A percentile compares a stretch with the other conserved stretches of the same genome.
Evolutionary conservation across 2,329 filamentous ascomycete genomes (phyloP).

Genomic region (Emericellopsis cladophorae): DNA sequence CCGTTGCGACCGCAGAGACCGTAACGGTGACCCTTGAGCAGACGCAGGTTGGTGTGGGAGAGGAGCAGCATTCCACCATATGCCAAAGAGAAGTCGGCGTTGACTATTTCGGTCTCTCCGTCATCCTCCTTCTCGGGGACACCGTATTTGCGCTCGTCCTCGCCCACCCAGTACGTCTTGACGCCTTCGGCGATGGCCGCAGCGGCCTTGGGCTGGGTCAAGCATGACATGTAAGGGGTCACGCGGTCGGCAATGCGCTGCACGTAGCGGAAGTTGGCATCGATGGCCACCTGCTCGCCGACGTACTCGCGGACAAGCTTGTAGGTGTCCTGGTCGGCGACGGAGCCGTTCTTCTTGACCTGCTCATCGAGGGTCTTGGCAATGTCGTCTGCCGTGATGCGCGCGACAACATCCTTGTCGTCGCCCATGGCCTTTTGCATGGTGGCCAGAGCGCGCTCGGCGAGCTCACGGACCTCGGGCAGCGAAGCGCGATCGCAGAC

Average conservation of each 20-base stretch:
- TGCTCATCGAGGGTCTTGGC: constrained; percentile 61
- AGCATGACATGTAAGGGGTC: constrained; percentile 59
- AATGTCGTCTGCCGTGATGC: constrained; percentile 61
- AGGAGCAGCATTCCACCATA: constrained; percentile 96
- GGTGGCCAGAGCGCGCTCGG: constrained; percentile 66
- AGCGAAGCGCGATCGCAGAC: constrained; percentile 82
- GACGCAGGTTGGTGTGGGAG: constrained; percentile 86
- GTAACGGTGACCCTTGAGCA: constrained; percentile 94
- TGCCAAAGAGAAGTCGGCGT: constrained; percentile 91
- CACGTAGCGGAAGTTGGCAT: constrained; percentile 72
- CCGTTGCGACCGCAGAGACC: constrained; percentile 95
- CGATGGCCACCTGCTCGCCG: constrained; percentile 72
- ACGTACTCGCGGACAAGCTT: constrained; percentile 61
- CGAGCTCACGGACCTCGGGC: constrained; percentile 87
- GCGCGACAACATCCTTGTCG: constrained; percentile 52
- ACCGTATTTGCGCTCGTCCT: constrained; percentile 80
- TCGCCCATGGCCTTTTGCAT: constrained; percentile 89
- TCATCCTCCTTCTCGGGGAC: constrained; percentile 78
- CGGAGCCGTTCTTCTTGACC: constrained; percentile 55
- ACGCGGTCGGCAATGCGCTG: constrained; percentile 58
- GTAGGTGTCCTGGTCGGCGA: constrained; percentile 53
- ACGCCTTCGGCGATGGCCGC: constrained; percentile 59
- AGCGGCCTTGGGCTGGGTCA: constrained; percentile 49
- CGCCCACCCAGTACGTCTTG: constrained; percentile 66
- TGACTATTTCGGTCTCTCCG: constrained; percentile 91